Base-by-base conservation (phyloP, 2,329 filamentous ascomycete species). In the Grosmannia serpens region DNA sequence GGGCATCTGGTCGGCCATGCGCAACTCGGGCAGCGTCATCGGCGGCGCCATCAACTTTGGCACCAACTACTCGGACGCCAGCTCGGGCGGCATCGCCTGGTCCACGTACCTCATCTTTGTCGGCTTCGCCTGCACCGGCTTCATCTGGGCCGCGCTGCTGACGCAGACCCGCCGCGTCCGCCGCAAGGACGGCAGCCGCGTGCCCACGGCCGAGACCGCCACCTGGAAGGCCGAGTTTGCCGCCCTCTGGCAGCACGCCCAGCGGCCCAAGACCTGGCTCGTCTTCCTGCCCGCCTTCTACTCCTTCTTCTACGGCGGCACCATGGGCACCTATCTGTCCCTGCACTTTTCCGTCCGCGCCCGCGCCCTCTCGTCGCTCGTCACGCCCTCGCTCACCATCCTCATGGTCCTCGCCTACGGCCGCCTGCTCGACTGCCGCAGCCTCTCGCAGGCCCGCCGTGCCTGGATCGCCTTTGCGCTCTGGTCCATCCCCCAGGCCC, bases 21-120 rank as follows among this genome's bases (percentile, higher is more conserved):
- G 55, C 55, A 56, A 56, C 55, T 50, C 46, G 46, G 55, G 55
- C 55, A 51, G 46, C 55, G 24, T 56, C 7, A 27, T 56, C 10
- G 55, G 55, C 31, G 55, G 55, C 22, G 33, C 33, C 27, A 56
- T 56, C 55, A 56, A 56, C 55, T 41, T 56, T 35, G 46, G 26
- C 13, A 38, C 33, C 46, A 56, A 56, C 55, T 50, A 50, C 46
- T 24, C 29, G 46, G 22, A 46, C 13, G 20, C 29, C 10, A 26
- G 22, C 29, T 7, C 46, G 6, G 55, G 55, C 46, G 33, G 33
- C 29, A 35, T 56, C 24, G 55, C 29, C n/a, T 56, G 55, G 55
- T 29, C 29, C 11, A 56, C 55, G 1, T 56, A 56, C 46, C 29
- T 56, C 20, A 41, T 56, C 27, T 56, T 56, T 56, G 46, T 56